These are phyloP conservation scores for Hirschfeldia incana DNA, from an alignment of 345 rosid species.

Conservation along the genomic window DNA sequence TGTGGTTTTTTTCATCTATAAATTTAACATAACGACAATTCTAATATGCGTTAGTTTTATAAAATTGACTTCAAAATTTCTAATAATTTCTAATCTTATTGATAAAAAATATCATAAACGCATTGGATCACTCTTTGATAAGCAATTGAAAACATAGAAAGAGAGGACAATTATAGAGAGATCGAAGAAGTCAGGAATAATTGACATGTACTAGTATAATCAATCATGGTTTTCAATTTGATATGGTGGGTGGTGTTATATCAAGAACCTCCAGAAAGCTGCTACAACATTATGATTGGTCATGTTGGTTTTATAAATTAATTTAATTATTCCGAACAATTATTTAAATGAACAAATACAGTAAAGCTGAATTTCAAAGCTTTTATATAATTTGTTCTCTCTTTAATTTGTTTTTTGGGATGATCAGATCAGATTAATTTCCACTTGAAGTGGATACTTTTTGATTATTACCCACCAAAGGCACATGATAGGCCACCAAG, in stretches of 20 bases:
- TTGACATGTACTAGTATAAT: conserved; percentile 18
- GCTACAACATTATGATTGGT: conserved; percentile 62
- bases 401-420: conserved; percentile 13
- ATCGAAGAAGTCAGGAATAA: conserved; percentile 6
- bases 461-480: conserved; percentile 41
- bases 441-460: conserved; percentile 35
- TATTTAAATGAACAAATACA: conserved; percentile 30
- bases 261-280: conserved; percentile 60
- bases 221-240: conserved; percentile 46
- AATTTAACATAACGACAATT: background rate
- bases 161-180: conserved; percentile 11
- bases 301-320: conserved; percentile 42
- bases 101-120: background rate
- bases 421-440: conserved; percentile 38
- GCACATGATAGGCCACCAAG: conserved; percentile 45
- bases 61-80: background rate
- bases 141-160: background rate
- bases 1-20: background rate
- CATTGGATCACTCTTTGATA: background rate
- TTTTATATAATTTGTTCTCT: conserved; percentile 5
- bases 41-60: background rate
- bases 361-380: conserved; percentile 40
- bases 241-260: conserved; percentile 50
- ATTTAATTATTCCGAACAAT: conserved; percentile 18
- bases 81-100: background rate